Percentiles rank a stretch among this genome's conserved stretches.
Conservation (phyloP, 352 stramenopile genomes). For the Phytopythium aichiense region DNA sequence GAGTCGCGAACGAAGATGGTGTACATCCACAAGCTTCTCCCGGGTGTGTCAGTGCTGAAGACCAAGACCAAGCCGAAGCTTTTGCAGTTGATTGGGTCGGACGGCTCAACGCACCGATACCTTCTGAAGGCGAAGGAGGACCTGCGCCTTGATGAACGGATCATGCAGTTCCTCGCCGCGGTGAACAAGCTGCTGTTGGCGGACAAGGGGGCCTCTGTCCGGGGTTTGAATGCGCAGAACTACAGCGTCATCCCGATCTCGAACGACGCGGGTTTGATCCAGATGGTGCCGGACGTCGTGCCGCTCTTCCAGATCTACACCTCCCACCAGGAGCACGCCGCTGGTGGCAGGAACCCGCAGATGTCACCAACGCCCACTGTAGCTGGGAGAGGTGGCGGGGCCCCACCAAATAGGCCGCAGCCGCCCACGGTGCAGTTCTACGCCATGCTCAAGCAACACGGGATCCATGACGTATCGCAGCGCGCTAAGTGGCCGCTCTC, state of each 20-base stretch:
- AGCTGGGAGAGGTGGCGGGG: neutral
- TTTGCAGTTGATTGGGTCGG: slow-evolving; percentile 68
- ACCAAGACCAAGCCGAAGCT: slow-evolving; percentile 89
- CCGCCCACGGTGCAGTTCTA: slow-evolving; percentile 80
- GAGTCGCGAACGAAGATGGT: slow-evolving; percentile 13
- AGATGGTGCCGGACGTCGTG: slow-evolving; percentile 81
- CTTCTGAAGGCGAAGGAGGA: slow-evolving; percentile 87
- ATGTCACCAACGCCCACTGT: slow-evolving; percentile 14
- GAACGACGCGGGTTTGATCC: slow-evolving; percentile 76
- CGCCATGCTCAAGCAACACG: slow-evolving; percentile 74
- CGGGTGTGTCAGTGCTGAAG: slow-evolving; percentile 49
- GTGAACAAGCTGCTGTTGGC: slow-evolving; percentile 68
- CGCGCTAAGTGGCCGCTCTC: slow-evolving; percentile 54
- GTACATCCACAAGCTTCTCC: slow-evolving; percentile 7
- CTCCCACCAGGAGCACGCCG: slow-evolving; percentile 30
- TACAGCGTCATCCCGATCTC: slow-evolving; percentile 83
- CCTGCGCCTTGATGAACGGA: slow-evolving; percentile 83
- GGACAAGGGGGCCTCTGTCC: slow-evolving; percentile 31
- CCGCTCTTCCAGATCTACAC: slow-evolving; percentile 83
- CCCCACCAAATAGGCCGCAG: slow-evolving; percentile 13
- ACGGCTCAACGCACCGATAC: slow-evolving; percentile 73
- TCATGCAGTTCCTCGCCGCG: slow-evolving; percentile 87
- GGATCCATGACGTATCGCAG: slow-evolving; percentile 64
- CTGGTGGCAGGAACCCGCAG: slow-evolving; percentile 11
- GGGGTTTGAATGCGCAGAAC: slow-evolving; percentile 47